A percentile compares a stretch with the other conserved stretches of the same genome.
Conservation (phyloP, 371 early-diverging fungal species). For the Rhizopus stolonifer region DNA sequence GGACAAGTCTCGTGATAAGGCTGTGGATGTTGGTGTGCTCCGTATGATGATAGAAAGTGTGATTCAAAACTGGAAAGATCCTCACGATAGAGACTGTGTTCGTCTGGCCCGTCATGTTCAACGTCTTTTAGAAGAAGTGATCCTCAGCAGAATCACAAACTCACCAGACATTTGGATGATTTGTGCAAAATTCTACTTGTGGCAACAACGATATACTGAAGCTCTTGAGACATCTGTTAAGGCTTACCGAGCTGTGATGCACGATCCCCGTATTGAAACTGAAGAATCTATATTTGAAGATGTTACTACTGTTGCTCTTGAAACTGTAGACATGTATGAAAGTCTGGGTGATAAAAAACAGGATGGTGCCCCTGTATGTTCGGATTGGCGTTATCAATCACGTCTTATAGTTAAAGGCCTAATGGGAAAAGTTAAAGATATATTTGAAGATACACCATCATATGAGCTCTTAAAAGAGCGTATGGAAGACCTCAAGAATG, state of each 20-base stretch:
- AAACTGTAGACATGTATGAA: conserved; percentile 78
- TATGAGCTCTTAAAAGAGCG: conserved; percentile 63
- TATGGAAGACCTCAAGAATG: conserved; percentile 53
- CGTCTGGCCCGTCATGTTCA: conserved; percentile 46
- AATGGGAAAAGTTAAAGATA: conserved; percentile 75
- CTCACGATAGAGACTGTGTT: conserved; percentile 47
- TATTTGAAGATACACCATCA: conserved; percentile 67
- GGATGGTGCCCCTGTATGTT: conserved; percentile 58
- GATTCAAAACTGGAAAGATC: conserved; percentile 62
- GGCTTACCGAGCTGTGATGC: conserved; percentile 78
- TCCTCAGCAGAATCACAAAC: conserved; percentile 74
- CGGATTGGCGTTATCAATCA: conserved; percentile 89
- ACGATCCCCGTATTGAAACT: conserved; percentile 70
- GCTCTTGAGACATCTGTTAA: conserved; percentile 80
- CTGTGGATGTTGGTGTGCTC: conserved; percentile 78
- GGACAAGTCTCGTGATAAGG: conserved; percentile 60
- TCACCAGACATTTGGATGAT: conserved; percentile 77
- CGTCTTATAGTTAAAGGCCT: conserved; percentile 79
- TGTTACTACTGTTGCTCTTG: conserved; percentile 66
- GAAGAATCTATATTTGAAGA: conserved; percentile 67
- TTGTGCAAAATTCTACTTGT: conserved; percentile 75
- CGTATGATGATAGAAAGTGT: conserved; percentile 72
- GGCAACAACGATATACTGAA: conserved; percentile 55
- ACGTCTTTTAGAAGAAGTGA: conserved; percentile 61
- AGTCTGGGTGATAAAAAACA: conserved; percentile 59